Base-by-base conservation (phyloP, 176 grass and related monocot species). In the Lolium rigidum region DNA sequence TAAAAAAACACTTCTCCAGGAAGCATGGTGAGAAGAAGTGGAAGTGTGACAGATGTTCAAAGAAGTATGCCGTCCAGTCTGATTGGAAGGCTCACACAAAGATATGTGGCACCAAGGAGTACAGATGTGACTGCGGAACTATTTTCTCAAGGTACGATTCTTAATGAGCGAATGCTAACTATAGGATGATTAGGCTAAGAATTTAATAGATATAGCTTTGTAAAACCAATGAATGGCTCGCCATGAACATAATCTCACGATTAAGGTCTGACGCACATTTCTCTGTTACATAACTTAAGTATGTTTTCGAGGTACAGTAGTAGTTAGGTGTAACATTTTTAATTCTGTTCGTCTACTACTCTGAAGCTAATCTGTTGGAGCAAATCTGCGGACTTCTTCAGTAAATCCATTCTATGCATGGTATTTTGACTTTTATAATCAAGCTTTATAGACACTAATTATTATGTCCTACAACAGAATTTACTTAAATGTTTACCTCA, bases 11-110 rank as follows among this genome's bases (percentile, higher is more conserved):
- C 79, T 93, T 76, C 82, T 90, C 86, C 26, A 88, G 91, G 52
- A 93, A 93, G 60, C 91, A 93, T 62, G 91, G 91, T 7, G 91
- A 93, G 88, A 93, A 93, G 88, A 93, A 93, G 46, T 93, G 91
- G 91, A 93, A 93, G 82, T 93, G 91, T 15, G 86, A 93, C 15
- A 86, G 86, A 9, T 93, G 91, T 65, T 93, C 91, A 68, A 93
- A 93, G 82, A 93, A 90, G 79, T 93, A 93, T 56, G 91, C 91
- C 25, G 91, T 93, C 22, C 91, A 93, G 39, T 93, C 91, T 3
- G 91, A 93, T 38, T 93, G 91, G 91, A 93, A 93, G 83, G 91
- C 88, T 63, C 91, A 93, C 71, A 83, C 85, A n/a, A 93, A 93
- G 88, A 88, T 88, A 86, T 93, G 91, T 51, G 91, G 88, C 50